These are phyloP conservation scores for Grosmannia huntii DNA, from an alignment of 2,329 filamentous ascomycete species.

Conservation along the genomic window DNA sequence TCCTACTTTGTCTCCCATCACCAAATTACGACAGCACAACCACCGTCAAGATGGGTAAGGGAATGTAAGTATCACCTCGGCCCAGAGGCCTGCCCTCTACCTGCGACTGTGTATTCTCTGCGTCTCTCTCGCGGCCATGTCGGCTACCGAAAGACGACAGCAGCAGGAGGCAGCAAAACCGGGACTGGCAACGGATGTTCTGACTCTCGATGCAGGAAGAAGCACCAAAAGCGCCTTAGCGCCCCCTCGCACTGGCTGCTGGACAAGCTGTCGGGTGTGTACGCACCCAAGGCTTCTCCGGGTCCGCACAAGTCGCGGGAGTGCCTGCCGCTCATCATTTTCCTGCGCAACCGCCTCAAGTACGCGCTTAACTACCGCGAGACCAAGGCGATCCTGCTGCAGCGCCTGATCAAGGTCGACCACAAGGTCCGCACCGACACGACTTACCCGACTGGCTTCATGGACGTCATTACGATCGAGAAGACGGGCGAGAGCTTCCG, in stretches of 20 bases:
- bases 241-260: slow-evolving; percentile 99
- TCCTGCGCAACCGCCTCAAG: slow-evolving; percentile 95
- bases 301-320: slow-evolving; percentile 99
- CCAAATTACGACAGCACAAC: slow-evolving; percentile 20
- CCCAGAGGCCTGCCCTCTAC: background rate
- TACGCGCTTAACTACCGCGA: slow-evolving; percentile 98
- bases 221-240: slow-evolving; percentile 99
- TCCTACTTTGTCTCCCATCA: slow-evolving; percentile 14
- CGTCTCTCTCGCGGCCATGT: background rate
- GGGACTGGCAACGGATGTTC: background rate
- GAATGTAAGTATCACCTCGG: slow-evolving; percentile 36
- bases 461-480: slow-evolving; percentile 98
- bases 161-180: background rate
- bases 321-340: slow-evolving; percentile 97
- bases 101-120: background rate
- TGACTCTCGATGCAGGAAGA: slow-evolving; percentile 52
- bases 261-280: slow-evolving; percentile 96
- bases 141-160: background rate
- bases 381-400: slow-evolving; percentile 96
- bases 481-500: slow-evolving; percentile 99
- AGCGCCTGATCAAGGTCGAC: slow-evolving; percentile 99
- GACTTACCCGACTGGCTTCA: slow-evolving; percentile 96
- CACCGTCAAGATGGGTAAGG: slow-evolving; percentile 32
- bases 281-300: slow-evolving; percentile 56
- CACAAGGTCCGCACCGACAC: slow-evolving; percentile 98